A percentile compares a stretch with the other conserved stretches of the same genome.
Conservation (phyloP, 108 stramenopile species). For the Pelagomonas calceolata region DNA sequence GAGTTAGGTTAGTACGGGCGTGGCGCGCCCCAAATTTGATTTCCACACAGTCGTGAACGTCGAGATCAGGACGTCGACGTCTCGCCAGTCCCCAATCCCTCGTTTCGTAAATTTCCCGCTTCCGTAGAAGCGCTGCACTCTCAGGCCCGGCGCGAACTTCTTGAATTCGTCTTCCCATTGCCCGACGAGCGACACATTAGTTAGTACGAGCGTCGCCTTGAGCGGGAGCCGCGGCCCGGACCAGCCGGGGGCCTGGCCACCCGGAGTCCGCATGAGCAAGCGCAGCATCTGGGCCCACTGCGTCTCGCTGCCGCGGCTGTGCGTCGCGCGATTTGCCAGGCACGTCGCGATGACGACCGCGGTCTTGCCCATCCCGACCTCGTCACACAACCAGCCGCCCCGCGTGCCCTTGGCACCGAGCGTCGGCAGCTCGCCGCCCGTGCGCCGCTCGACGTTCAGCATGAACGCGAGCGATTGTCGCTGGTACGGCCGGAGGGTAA, state of each 20-base stretch:
- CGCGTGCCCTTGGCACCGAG: neutral
- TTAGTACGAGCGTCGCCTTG: neutral
- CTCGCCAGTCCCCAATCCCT: neutral
- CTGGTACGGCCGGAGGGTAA: slow-evolving; percentile 6
- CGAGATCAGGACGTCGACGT: slow-evolving; percentile 3
- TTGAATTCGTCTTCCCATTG: slow-evolving; percentile 9
- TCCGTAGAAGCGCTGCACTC: neutral
- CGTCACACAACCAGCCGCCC: neutral
- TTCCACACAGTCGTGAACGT: neutral
- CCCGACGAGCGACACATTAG: neutral
- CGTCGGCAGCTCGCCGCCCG: neutral
- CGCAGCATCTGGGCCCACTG: no score
- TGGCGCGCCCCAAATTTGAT: no score
- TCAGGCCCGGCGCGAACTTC: slow-evolving; percentile 1
- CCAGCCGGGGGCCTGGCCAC: no score
- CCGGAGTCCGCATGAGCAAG: no score
- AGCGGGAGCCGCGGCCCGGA: no score
- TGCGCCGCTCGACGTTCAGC: neutral
- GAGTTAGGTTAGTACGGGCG: no score
- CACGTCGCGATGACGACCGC: neutral
- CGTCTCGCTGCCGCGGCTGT: neutral
- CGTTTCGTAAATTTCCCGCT: neutral
- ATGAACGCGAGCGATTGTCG: neutral
- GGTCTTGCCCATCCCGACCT: slow-evolving; percentile 6
- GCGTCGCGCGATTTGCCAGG: neutral